Base-by-base conservation (phyloP, 2,329 filamentous ascomycete species). In the Aspergillus sp. region DNA sequence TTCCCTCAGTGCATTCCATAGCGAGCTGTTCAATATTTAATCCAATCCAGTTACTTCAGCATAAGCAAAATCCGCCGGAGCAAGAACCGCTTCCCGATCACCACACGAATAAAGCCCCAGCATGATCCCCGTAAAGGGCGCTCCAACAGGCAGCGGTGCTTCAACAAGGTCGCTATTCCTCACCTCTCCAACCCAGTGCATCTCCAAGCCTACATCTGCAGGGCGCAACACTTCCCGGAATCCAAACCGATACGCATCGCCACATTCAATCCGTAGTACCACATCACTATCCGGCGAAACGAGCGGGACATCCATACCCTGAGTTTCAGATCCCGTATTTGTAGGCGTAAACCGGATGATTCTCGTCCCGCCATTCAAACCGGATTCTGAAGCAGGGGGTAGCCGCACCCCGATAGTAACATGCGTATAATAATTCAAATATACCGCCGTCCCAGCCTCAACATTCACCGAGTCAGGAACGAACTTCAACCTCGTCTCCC, bases 381-480 rank as follows among this genome's bases (percentile, higher is more conserved):
- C 11, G n/a, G 41, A 27, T 6, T n/a, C 37, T 19, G 21, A 9
- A 9, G 7, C 39, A 19, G 41, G 47, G 4, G 4, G 12, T 48
- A 67, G 33, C 15, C 68, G 62, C 14, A 81, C 69, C 0, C 79
- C 79, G 2, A 82, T 71, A 35, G 73, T 77, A 47, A 70, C 73
- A 52, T 77, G 76, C 0, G 77, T 79, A 59, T 75, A 76, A 43
- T 82, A 78, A 46, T 79, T 84, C 80, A 81, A 84, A 77, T 80
- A 86, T 0, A 85, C 65, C 0, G 80, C 79, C 0, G 79, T 71
- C 0, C 84, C 83, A 0, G 83, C 82, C 69, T 86, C 83, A 3
- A 78, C 78, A 1, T 76, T 71, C 4, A 66, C 44, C 3, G 73
- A 72, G 0, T 67, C 70, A 0, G 82, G 81, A 0, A 69, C 63